Evolutionary conservation across 1,284 basidiomycete genomes (phyloP).

Genomic region (Sanghuangporus weigelae): DNA sequence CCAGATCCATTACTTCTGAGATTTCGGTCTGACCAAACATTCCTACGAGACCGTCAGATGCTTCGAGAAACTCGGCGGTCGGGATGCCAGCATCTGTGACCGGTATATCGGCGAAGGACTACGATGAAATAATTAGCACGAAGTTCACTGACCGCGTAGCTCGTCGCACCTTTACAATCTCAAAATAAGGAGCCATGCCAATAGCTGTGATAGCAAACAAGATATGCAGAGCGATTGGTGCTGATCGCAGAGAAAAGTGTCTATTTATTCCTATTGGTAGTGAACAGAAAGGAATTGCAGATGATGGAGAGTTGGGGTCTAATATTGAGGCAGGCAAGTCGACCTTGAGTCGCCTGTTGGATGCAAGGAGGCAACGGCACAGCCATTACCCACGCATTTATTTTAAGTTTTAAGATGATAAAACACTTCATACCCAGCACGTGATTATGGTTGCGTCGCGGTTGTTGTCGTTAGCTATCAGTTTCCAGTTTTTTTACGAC

Average conservation of each 20-base stretch:
- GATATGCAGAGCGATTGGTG: conserved; percentile 49
- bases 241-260: conserved; percentile 26
- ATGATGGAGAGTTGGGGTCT: conserved; percentile 34
- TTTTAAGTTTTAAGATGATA: not conserved
- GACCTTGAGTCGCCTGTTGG: no score
- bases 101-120: conserved; percentile 88
- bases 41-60: conserved; percentile 84
- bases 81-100: conserved; percentile 77
- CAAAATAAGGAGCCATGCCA: conserved; percentile 15
- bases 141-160: not conserved
- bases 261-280: not conserved
- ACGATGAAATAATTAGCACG: not conserved
- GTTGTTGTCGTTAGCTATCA: no score
- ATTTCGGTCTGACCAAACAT: conserved; percentile 70
- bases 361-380: not conserved
- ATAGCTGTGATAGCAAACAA: conserved; percentile 70
- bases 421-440: not conserved
- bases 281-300: not conserved
- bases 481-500: no score
- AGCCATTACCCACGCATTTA: no score
- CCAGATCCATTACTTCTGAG: not conserved
- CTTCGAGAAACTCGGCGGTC: conserved; percentile 79
- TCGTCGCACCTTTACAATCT: conserved; percentile 6
- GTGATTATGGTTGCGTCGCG: no score
- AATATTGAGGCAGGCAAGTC: not conserved